phyloP scores from a whole-genome alignment of 2,329 filamentous ascomycete species.

The Didymellaceae sp. region DNA sequence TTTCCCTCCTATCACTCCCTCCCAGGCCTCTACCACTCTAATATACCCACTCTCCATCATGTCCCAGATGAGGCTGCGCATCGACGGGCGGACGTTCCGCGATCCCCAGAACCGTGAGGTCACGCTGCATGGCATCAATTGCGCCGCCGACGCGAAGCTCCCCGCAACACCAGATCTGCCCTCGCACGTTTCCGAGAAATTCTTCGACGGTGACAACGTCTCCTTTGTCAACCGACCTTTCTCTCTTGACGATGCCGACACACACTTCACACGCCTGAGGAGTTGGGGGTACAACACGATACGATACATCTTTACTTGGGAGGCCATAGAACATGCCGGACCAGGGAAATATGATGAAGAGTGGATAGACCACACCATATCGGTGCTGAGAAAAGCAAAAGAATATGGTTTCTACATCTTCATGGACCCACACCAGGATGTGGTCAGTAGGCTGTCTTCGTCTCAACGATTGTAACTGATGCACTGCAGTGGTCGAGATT shows the following conservation, averaged over 20 bases:
- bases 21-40: neutral
- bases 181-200: constrained; percentile 77
- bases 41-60: constrained; percentile 54
- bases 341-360: constrained; percentile 93
- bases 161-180: constrained; percentile 81
- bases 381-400: constrained; percentile 81
- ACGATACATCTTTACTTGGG: constrained; percentile 97
- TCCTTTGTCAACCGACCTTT: constrained; percentile 90
- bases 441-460: constrained; percentile 63
- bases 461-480: neutral
- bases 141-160: constrained; percentile 88
- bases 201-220: constrained; percentile 92
- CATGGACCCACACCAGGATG: constrained; percentile 99
- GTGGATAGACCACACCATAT: constrained; percentile 90
- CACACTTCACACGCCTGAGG: constrained; percentile 84
- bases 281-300: constrained; percentile 96
- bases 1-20: constrained; percentile 5
- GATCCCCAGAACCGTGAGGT: constrained; percentile 84
- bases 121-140: constrained; percentile 90
- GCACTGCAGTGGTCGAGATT: constrained; percentile 81
- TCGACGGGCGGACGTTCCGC: constrained; percentile 85
- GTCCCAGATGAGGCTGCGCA: constrained; percentile 76
- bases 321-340: constrained; percentile 92
- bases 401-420: constrained; percentile 94
- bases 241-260: constrained; percentile 77